Percentiles rank a stretch among this genome's conserved stretches.
phyloP scores from a whole-genome alignment of 257 asterid genomes.

The Lantana camara region DNA sequence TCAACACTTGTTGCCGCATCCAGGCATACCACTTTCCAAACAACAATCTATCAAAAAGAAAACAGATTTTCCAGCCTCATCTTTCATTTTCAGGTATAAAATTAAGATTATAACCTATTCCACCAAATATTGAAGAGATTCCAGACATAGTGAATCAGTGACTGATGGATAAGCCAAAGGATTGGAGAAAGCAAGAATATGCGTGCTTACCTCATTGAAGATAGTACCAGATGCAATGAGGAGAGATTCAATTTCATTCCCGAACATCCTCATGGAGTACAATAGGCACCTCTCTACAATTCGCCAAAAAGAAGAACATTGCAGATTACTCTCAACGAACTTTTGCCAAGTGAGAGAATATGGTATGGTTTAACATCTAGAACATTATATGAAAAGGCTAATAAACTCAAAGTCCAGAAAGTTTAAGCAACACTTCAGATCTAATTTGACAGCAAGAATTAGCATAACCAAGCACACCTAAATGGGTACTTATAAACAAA shows the following conservation, averaged over 20 bases:
- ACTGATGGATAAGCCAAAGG: neutral
- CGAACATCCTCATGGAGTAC: constrained; percentile 89
- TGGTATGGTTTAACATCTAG: constrained; percentile 18
- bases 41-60: constrained; percentile 62
- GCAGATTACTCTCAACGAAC: neutral
- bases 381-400: constrained; percentile 12
- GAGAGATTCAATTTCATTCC: constrained; percentile 67
- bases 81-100: constrained; percentile 5
- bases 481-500: neutral
- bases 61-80: constrained; percentile 22
- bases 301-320: constrained; percentile 7
- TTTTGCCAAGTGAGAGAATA: constrained; percentile 16
- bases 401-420: neutral
- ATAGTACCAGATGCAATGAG: constrained; percentile 91
- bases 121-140: neutral
- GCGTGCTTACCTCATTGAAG: constrained; percentile 71
- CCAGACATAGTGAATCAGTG: neutral
- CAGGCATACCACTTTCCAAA: constrained; percentile 70
- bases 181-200: constrained; percentile 12
- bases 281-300: constrained; percentile 73
- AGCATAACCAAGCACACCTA: neutral
- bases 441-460: constrained; percentile 3
- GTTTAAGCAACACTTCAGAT: constrained; percentile 8
- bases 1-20: constrained; percentile 30
- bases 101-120: constrained; percentile 10